These are phyloP conservation scores for Phytophthora agathidicida DNA, from an alignment of 352 stramenopile genomes.

Conservation along the genomic window DNA sequence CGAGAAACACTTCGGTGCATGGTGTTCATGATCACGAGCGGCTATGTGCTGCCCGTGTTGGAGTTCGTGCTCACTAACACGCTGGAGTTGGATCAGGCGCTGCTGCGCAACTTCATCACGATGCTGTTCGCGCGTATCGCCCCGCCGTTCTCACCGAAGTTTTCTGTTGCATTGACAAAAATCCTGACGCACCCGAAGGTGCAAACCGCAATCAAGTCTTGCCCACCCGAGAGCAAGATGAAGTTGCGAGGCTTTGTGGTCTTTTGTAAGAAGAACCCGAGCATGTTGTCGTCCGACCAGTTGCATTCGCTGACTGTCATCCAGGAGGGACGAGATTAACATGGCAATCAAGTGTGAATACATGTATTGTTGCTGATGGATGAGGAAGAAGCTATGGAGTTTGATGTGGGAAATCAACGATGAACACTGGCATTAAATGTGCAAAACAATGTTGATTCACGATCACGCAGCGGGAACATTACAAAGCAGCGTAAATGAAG, in stretches of 20 bases:
- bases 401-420: not conserved
- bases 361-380: not conserved
- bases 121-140: conserved; percentile 79
- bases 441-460: conserved; percentile 1
- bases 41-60: conserved; percentile 84
- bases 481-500: too few species aligned
- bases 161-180: conserved; percentile 67
- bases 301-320: conserved; percentile 61
- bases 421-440: not conserved
- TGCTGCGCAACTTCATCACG: conserved; percentile 87
- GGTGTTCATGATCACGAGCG: conserved; percentile 89
- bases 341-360: conserved; percentile 7
- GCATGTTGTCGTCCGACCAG: conserved; percentile 64
- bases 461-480: too few species aligned
- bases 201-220: conserved; percentile 82
- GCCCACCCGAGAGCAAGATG: conserved; percentile 74
- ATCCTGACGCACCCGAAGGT: conserved; percentile 88
- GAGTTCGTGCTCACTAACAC: conserved; percentile 87
- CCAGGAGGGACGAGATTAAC: conserved; percentile 47
- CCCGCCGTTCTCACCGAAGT: conserved; percentile 79
- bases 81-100: conserved; percentile 78
- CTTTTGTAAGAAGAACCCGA: conserved; percentile 75
- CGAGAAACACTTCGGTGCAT: conserved; percentile 85
- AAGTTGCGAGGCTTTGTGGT: conserved; percentile 70
- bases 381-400: too few species aligned